phyloP scores from a whole-genome alignment of 148 eudicot genomes.

The Silene uniflora region DNA sequence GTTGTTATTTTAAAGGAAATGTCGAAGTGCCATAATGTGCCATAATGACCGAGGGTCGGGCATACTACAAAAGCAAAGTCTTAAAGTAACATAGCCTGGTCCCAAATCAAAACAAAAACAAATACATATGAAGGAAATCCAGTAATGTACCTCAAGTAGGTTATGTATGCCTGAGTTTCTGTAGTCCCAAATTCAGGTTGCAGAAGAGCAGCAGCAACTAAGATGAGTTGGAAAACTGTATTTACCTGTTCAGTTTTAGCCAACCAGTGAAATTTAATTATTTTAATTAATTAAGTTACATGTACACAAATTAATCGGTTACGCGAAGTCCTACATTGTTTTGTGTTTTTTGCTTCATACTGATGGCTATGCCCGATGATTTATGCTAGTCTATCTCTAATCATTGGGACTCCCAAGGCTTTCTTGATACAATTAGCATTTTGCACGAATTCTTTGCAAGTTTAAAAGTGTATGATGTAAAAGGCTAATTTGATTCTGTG shows the following conservation, averaged over 20 bases:
- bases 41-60: not conserved
- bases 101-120: not conserved
- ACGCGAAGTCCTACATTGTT: not conserved
- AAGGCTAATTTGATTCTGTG: not conserved
- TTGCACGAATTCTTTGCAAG: not conserved
- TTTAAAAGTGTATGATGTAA: not conserved
- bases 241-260: conserved; percentile 54
- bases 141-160: conserved; percentile 60
- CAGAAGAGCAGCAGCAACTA: conserved; percentile 87
- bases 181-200: conserved; percentile 83
- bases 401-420: not conserved
- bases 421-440: not conserved
- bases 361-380: not conserved
- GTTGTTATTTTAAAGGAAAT: not conserved
- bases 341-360: not conserved
- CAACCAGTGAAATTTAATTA: not conserved
- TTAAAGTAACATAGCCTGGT: not conserved
- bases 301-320: not conserved
- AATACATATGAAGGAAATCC: not conserved
- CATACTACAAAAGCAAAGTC: not conserved
- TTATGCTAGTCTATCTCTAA: not conserved
- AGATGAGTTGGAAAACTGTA: conserved; percentile 71
- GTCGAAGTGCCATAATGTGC: not conserved
- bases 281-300: not conserved
- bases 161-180: conserved; percentile 65